These are phyloP conservation scores for Eimeria sp. DNA, from an alignment of 169 alveolate genomes.

Conservation along the genomic window DNA sequence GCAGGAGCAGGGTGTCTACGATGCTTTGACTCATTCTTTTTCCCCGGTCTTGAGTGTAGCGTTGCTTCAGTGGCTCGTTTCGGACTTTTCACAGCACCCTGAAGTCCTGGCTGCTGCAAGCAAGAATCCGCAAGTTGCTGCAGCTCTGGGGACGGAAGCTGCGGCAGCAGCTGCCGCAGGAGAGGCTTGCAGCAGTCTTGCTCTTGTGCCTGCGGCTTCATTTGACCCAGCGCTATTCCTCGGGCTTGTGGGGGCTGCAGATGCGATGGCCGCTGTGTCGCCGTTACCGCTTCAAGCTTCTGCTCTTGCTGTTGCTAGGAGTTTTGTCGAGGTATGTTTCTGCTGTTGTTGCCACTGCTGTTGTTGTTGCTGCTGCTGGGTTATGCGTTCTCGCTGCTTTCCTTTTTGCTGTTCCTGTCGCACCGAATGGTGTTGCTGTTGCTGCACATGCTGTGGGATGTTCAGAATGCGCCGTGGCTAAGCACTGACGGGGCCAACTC, in stretches of 20 bases:
- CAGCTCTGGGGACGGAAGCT: conserved; percentile 24
- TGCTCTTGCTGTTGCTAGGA: conserved; percentile 19
- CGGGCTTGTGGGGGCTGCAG: conserved; percentile 28
- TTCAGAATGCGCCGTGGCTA: conserved; percentile 50
- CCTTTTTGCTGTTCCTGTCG: too few relatives aligned
- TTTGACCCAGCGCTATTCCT: conserved; percentile 23
- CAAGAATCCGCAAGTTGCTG: conserved; percentile 18
- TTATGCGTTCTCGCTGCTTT: too few relatives aligned
- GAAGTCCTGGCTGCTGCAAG: conserved; percentile 48
- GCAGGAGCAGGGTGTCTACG: conserved; percentile 6
- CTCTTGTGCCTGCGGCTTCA: conserved; percentile 52
- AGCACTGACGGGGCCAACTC: not conserved
- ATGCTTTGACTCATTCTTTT: not conserved
- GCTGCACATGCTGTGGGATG: not conserved
- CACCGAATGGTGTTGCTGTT: not conserved
- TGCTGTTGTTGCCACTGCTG: conserved; percentile 17
- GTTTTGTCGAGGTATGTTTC: conserved; percentile 17
- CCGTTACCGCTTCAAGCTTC: conserved; percentile 35
- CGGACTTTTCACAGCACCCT: conserved; percentile 65
- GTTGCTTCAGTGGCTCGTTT: conserved; percentile 58
- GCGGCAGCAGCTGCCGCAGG: conserved; percentile 9
- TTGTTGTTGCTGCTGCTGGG: too few relatives aligned
- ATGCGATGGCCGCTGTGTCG: conserved; percentile 20
- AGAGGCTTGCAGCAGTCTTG: conserved; percentile 10
- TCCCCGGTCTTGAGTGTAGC: conserved; percentile 35